Base-by-base conservation (phyloP, 2,329 filamentous ascomycete species). In the Intubia oerlemansii region DNA sequence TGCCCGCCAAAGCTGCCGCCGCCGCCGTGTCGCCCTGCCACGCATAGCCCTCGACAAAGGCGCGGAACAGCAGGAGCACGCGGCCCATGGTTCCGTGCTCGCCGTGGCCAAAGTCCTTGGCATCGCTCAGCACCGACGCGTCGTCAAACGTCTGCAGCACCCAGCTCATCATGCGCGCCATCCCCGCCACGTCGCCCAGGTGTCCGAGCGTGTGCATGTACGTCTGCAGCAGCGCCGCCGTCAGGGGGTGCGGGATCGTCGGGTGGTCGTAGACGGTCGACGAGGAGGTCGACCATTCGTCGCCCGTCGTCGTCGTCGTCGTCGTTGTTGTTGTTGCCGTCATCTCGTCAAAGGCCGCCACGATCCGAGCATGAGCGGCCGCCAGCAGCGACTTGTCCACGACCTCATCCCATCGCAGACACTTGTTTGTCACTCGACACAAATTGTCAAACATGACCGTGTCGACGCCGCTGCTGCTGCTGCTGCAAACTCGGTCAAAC, bases 131-230 rank as follows among this genome's bases (percentile, higher is more conserved):
- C 5, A 49, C 39, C 19, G 48, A 32, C 8, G 43, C 41, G 16
- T 41, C 44, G 5, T 44, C 42, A 47, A 58, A 58, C 37, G 67
- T 47, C 15, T 46, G 38, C 1, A 62, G 46, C 37, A 74, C 61
- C 70, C 71, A 82, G 17, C 50, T 45, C 10, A 73, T 47, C 5
- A 72, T 47, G 4, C 50, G 50, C 5, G 61, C 54, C 43, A 80
- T 65, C 28, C 61, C 66, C 3, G 59, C 49, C 27, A 56, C 54
- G 37, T 79, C 66, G 20, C 59, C 60, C n/a, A 68, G 45, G 29
- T 62, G 57, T 1, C 64, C 73, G 14, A 81, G 50, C 1, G 65
- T 57, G 26, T 69, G 58, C 43, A 81, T 57, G 42, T 77, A 75
- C 3, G 54, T 51, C 38, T 75, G 65, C 2, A 67, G 42, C 21